Evolutionary conservation across 1,284 basidiomycete species (phyloP).

Genomic region (Fomitiporia mediterranea): DNA sequence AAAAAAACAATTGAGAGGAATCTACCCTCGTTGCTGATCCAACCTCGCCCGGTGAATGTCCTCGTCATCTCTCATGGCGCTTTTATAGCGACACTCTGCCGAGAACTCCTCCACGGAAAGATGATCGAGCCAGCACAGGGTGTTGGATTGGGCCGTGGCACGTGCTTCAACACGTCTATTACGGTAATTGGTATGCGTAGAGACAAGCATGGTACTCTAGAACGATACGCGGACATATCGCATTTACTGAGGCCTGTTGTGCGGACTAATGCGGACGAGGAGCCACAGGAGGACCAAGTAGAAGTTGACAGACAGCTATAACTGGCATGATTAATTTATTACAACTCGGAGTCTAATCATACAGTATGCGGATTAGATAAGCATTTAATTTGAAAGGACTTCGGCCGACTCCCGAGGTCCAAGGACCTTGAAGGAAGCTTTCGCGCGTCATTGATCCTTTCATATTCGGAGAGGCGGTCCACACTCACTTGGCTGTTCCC

Average conservation of each 20-base stretch:
- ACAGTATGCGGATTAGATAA: background rate
- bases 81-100: constrained; percentile 50
- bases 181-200: constrained; percentile 50
- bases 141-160: constrained; percentile 39
- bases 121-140: constrained; percentile 36
- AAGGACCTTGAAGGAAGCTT: no score
- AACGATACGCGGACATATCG: constrained; percentile 48
- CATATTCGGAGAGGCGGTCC: no score
- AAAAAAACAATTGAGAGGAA: constrained; percentile 38
- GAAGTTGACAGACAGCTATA: background rate
- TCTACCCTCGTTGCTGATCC: constrained; percentile 27
- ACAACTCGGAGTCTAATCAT: no score
- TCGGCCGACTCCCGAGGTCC: no score
- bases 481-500: no score
- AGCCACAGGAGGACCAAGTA: constrained; percentile 14
- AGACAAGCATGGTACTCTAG: constrained; percentile 39
- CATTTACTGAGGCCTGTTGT: constrained; percentile 44
- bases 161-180: constrained; percentile 55
- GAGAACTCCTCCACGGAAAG: constrained; percentile 38
- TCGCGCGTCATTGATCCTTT: no score
- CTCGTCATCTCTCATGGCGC: constrained; percentile 66
- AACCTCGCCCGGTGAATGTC: constrained; percentile 35
- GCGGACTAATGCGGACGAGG: constrained; percentile 49
- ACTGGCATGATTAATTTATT: background rate
- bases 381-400: background rate